Evolutionary conservation across 208 protist genomes (phyloP), one percentile per base, ranked within the genome.

Genomic region (Wallacemonas sp.): DNA sequence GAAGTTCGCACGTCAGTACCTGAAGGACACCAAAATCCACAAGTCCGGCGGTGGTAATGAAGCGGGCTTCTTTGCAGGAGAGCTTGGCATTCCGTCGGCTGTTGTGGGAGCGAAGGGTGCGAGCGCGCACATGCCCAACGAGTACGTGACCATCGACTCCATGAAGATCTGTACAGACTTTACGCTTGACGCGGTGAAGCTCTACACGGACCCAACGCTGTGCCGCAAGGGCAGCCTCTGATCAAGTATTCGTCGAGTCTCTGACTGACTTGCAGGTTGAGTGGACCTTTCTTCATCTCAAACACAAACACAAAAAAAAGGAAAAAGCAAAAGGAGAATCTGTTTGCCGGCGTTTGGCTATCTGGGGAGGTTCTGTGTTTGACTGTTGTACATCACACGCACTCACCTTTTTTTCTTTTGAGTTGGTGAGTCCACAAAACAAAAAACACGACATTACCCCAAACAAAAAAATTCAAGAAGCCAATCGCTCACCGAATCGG

Each of bases 101-200:
- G 63, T 83, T 6, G 61, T 74, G 47, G 83, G 79, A 1, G 76
- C 80, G 9, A 77, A 74, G 8, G 76, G 74, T 29, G 61, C 63
- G 32, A 27, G 68, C 26, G 80, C 76, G 43, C 77, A 83, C 64
- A 46, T 80, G 57, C 30, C 81, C 23, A 86, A 90, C 72, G 83
- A 90, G 61, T 83, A 77, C 60, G 36, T 41, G 36, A 8, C 16
- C 16, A 16, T 41, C 36, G 9, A 8, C 12, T 41, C 36, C 36
- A 41, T 41, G 36, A 16, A 41, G 36, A 41, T 17, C 12, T 41
- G 36, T 16, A 16, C 9, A 16, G 36, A 0, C 0, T 41, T 41
- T 41, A 8, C 36, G 36, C 36, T 41, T 8, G 36, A 41, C 16
- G 36, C 36, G 12, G 36, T 41, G 36, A 41, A 41, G 36, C 36